Base-by-base conservation (phyloP, 352 stramenopile genomes). In the Globisporangium spiculum region DNA sequence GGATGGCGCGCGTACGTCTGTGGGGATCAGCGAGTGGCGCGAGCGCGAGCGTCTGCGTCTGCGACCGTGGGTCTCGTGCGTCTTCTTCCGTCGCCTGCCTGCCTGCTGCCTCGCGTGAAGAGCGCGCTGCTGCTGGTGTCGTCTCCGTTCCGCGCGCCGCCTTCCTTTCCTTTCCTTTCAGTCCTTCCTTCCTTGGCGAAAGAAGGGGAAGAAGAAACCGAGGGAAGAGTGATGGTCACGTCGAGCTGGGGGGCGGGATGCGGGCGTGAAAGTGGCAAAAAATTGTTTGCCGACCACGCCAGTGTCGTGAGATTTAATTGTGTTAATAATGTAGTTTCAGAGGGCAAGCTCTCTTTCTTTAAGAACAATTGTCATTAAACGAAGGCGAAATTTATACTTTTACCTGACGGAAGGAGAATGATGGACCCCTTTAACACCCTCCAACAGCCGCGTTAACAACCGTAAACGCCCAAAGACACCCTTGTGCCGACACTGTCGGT, bases 201-300 rank as follows among this genome's bases (percentile, higher is more conserved):
- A 63, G 58, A 65, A 65, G 60, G 8, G 54, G 55, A 53, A 63
- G 61, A 71, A 67, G 32, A 38, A 38, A 68, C 54, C 67, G 69
- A 64, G 53, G 65, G 46, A 65, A 63, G 73, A 78, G 70, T 79
- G 72, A 72, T 75, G 70, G 70, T 79, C 67, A 74, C 73, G 18
- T 32, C n/a, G 38, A 34, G 32, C 34, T 52, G 44, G 44, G 44
- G 44, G 44, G 44, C 16, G 44, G 44, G 36, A 65, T 65, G 59
- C 36, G 59, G 44, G 59, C 36, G 36, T 65, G 44, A 65, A 54
- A 65, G 22, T 65, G 44, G 22, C 16, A 16, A 18, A 9, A 20
- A 48, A 41, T 41, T 41, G 30, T 7, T 44, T 44, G 12, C 12
- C 36, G 12, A 38, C 6, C 32, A 1, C 32, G 32, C 6, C 32